Conservation (phyloP, 805 yeast species). For the Candida andamanensis region DNA sequence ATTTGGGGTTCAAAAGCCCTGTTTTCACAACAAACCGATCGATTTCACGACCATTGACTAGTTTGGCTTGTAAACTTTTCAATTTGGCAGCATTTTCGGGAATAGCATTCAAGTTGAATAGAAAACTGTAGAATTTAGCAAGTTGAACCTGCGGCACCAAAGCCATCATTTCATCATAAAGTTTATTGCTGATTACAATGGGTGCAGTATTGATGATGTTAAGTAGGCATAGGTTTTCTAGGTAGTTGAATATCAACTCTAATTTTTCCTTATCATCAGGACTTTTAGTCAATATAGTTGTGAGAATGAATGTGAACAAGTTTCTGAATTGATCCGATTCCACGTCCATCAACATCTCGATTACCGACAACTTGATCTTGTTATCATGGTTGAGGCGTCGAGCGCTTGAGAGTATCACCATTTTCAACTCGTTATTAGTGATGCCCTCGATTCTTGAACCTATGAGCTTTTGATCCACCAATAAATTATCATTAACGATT, state of each 20-base stretch:
- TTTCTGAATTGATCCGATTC: slow-evolving; percentile 12
- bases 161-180: slow-evolving; percentile 16
- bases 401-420: slow-evolving; percentile 10
- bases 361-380: slow-evolving; percentile 17
- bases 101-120: slow-evolving; percentile 29
- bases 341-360: slow-evolving; percentile 24
- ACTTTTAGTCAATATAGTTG: slow-evolving; percentile 12
- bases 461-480: slow-evolving; percentile 20
- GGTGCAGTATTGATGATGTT: slow-evolving; percentile 18
- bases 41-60: slow-evolving; percentile 24
- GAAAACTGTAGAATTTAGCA: slow-evolving; percentile 22
- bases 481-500: slow-evolving; percentile 24
- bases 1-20: slow-evolving; percentile 30
- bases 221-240: slow-evolving; percentile 21
- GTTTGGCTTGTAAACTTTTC: slow-evolving; percentile 16
- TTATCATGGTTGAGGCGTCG: slow-evolving; percentile 5
- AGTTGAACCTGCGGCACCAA: slow-evolving; percentile 14
- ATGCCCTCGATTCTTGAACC: slow-evolving; percentile 17
- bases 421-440: slow-evolving; percentile 15
- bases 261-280: slow-evolving; percentile 12
- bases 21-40: slow-evolving; percentile 32
- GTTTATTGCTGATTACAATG: slow-evolving; percentile 13
- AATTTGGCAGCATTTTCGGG: slow-evolving; percentile 15
- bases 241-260: slow-evolving; percentile 19
- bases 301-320: slow-evolving; percentile 11